phyloP scores from a whole-genome alignment of 306 rosid species.

The Biancaea sappan region DNA sequence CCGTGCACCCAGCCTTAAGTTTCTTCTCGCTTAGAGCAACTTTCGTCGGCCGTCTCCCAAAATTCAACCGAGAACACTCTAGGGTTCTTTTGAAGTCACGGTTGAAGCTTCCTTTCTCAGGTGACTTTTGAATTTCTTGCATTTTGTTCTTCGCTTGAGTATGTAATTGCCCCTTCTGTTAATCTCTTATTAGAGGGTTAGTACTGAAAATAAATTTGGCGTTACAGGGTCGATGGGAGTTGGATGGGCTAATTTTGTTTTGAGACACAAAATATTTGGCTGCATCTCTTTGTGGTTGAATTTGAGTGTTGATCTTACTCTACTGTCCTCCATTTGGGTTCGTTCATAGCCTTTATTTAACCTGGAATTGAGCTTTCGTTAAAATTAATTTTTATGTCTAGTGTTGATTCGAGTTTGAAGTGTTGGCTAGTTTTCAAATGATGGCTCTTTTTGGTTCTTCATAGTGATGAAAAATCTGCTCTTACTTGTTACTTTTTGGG shows the following conservation, averaged over 20 bases:
- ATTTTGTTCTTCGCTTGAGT: background rate
- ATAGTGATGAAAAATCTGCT: background rate
- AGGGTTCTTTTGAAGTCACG: background rate
- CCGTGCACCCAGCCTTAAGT: no score
- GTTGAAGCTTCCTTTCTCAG: background rate
- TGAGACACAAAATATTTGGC: background rate
- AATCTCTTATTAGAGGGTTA: background rate
- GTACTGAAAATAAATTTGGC: background rate
- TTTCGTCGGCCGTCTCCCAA: background rate
- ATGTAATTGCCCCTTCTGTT: background rate
- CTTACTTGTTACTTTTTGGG: background rate
- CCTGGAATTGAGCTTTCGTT: no score
- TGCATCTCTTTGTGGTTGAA: background rate
- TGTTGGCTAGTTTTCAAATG: no score
- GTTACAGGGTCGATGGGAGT: background rate
- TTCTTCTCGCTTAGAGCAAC: background rate
- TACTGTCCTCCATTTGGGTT: no score
- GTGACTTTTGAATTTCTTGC: background rate
- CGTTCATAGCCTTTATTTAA: no score
- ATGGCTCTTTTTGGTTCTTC: no score
- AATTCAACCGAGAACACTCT: background rate
- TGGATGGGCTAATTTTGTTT: background rate
- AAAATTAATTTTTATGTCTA: no score
- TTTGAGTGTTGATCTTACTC: background rate
- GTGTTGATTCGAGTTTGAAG: no score